Conservation (phyloP, 768 basidiomycete species). For the Termitomyces sp. region DNA sequence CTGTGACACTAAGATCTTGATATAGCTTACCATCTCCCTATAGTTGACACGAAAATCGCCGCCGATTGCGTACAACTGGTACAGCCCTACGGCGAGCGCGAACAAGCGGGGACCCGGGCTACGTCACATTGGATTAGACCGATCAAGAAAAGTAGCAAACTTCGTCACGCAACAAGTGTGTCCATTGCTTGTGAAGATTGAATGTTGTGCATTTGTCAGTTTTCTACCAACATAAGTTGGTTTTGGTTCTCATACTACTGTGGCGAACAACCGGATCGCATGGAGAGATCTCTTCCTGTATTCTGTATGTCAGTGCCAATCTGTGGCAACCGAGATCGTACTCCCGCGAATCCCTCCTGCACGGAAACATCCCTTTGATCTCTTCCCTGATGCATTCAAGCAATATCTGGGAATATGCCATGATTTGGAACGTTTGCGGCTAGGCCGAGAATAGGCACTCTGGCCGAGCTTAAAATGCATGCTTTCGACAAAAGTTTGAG, state of each 20-base stretch:
- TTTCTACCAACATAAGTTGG: neutral
- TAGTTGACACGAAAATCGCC: neutral
- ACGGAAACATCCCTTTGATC: neutral
- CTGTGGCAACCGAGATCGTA: constrained; percentile 1
- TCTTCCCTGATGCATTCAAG: constrained; percentile 9
- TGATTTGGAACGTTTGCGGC: constrained; percentile 1
- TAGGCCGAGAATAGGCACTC: neutral
- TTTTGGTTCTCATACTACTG: neutral
- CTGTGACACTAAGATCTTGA: neutral
- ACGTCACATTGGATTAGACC: neutral
- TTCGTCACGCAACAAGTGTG: neutral
- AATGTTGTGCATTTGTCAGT: neutral
- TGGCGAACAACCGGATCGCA: neutral
- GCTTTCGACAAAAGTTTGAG: neutral
- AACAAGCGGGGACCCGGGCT: neutral
- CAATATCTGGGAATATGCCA: neutral
- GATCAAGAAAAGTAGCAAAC: neutral
- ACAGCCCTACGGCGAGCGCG: neutral
- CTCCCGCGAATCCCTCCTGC: neutral
- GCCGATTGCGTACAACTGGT: neutral
- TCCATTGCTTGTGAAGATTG: neutral
- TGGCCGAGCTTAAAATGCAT: constrained; percentile 6
- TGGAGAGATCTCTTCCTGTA: constrained; percentile 1
- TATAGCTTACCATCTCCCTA: neutral
- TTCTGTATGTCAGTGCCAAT: neutral